A percentile compares a stretch with the other conserved stretches of the same genome.
Conservation (phyloP, 1,284 basidiomycete species). For the Cryptococcus wingfieldii region DNA sequence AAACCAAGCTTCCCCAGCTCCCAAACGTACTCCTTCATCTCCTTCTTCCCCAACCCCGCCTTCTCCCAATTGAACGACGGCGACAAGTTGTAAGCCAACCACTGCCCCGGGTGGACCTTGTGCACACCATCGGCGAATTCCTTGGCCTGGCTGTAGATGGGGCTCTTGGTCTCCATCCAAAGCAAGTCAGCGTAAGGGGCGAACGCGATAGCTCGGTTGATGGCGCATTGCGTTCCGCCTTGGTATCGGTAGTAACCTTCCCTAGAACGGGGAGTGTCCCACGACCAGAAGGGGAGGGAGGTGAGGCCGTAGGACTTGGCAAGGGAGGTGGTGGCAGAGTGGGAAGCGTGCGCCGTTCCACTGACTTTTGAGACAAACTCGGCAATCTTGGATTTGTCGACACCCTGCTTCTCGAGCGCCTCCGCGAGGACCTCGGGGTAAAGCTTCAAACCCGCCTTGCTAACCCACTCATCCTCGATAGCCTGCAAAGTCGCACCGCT, state of each 20-base stretch:
- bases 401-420: slow-evolving; percentile 66
- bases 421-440: slow-evolving; percentile 71
- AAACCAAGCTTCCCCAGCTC: slow-evolving; percentile 53
- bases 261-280: slow-evolving; percentile 88
- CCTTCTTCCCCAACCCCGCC: slow-evolving; percentile 75
- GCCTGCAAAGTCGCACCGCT: slow-evolving; percentile 74
- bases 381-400: slow-evolving; percentile 41
- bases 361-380: slow-evolving; percentile 34
- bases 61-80: slow-evolving; percentile 84
- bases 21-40: slow-evolving; percentile 92
- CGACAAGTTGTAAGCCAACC: slow-evolving; percentile 91
- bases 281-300: slow-evolving; percentile 67
- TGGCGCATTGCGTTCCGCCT: slow-evolving; percentile 90
- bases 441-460: slow-evolving; percentile 69
- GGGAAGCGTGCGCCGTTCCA: slow-evolving; percentile 56
- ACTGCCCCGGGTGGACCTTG: slow-evolving; percentile 72
- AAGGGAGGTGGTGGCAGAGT: slow-evolving; percentile 65
- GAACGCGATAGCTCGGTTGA: slow-evolving; percentile 88
- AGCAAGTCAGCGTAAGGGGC: slow-evolving; percentile 87
- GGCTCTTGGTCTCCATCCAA: slow-evolving; percentile 98
- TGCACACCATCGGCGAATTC: slow-evolving; percentile 90
- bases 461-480: slow-evolving; percentile 83
- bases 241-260: slow-evolving; percentile 93
- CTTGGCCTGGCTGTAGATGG: slow-evolving; percentile 87
- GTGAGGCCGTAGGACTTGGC: slow-evolving; percentile 77